phyloP scores from a whole-genome alignment of 345 rosid genomes.

The Gossypium sturtianum region DNA sequence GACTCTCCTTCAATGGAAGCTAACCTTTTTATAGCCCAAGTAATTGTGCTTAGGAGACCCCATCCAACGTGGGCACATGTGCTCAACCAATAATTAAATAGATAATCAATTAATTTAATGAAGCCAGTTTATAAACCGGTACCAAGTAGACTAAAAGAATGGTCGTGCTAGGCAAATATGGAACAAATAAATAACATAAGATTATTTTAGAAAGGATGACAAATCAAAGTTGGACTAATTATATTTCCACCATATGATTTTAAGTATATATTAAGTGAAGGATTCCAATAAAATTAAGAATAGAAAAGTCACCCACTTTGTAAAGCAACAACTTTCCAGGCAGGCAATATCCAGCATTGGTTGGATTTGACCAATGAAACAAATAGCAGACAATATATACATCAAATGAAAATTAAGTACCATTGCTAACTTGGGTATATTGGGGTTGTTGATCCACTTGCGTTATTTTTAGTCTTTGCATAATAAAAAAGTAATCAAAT shows the following conservation, averaged over 20 bases:
- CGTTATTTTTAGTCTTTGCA: background rate
- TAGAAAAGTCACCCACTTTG: background rate
- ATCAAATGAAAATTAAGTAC: background rate
- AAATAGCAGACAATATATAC: background rate
- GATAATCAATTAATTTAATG: background rate
- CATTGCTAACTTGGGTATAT: background rate
- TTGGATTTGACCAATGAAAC: background rate
- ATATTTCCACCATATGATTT: background rate
- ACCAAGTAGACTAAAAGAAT: background rate
- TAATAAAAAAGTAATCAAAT: background rate
- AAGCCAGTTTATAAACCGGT: no score
- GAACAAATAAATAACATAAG: background rate
- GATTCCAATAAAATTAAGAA: background rate
- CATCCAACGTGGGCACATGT: background rate
- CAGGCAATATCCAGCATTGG: background rate
- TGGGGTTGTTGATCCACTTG: background rate
- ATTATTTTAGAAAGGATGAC: background rate
- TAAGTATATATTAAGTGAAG: background rate
- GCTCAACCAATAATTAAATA: background rate
- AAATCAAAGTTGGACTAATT: background rate
- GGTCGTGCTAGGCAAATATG: background rate
- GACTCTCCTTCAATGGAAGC: conserved; percentile 4
- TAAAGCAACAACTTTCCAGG: background rate
- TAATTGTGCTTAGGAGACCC: background rate
- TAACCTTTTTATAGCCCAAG: background rate